Percentiles rank a stretch among this genome's conserved stretches.
Evolutionary conservation across 768 basidiomycete genomes (phyloP).

Genomic region (Suillus plorans): DNA sequence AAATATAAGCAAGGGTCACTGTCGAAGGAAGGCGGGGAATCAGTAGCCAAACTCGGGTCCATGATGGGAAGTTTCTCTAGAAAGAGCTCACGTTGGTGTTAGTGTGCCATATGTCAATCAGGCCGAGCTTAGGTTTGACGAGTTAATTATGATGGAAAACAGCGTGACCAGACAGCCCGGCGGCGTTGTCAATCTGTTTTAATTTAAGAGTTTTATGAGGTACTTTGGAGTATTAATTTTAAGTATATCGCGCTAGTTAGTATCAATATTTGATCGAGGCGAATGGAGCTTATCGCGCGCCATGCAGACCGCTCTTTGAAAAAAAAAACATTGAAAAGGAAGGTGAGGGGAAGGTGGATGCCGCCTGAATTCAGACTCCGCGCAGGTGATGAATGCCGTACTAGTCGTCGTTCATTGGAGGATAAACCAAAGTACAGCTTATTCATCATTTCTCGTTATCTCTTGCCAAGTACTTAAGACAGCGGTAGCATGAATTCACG

Average conservation of each 20-base stretch:
- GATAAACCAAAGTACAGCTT: constrained; percentile 5
- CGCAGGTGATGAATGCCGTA: too few species aligned
- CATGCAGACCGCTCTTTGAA: too few species aligned
- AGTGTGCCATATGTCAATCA: neutral
- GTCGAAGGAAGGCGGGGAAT: neutral
- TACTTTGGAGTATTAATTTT: neutral
- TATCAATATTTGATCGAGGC: too few species aligned
- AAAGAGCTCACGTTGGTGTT: too few species aligned
- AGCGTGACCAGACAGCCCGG: too few species aligned
- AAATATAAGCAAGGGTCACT: neutral
- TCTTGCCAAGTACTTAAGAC: constrained; percentile 7
- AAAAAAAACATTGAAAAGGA: too few species aligned
- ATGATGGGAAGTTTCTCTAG: neutral
- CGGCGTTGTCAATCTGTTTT: neutral
- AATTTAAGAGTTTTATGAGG: neutral
- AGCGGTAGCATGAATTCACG: neutral
- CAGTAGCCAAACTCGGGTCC: neutral
- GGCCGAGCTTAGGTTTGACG: neutral
- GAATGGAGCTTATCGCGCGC: too few species aligned
- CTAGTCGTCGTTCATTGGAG: neutral
- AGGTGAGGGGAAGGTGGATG: neutral
- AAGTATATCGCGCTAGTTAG: too few species aligned
- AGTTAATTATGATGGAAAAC: too few species aligned
- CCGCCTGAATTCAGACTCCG: too few species aligned
- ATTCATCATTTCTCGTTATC: constrained; percentile 15